Conservation (phyloP, 768 basidiomycete species). For the Termitomyces titanicus region DNA sequence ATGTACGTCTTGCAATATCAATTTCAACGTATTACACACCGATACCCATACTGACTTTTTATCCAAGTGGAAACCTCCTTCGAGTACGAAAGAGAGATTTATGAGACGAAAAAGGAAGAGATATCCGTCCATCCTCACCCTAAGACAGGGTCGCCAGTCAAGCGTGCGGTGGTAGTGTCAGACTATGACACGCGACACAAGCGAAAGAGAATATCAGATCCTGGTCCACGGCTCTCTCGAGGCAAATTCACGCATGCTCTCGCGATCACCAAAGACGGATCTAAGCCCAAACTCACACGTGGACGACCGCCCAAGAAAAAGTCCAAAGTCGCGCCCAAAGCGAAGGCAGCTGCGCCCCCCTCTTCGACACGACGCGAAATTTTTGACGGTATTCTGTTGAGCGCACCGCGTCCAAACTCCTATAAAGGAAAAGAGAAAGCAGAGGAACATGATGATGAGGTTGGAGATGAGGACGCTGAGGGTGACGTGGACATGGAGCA, state of each 20-base stretch:
- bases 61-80: slow-evolving; percentile 14
- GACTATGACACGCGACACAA: slow-evolving; percentile 19
- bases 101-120: slow-evolving; percentile 4
- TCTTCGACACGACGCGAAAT: slow-evolving; percentile 11
- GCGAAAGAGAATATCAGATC: slow-evolving; percentile 13
- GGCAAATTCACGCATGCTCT: not conserved
- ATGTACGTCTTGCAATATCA: slow-evolving; percentile 8
- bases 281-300: slow-evolving; percentile 5
- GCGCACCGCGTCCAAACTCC: not conserved
- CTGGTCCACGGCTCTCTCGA: slow-evolving; percentile 6
- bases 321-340: not conserved
- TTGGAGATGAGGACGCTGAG: slow-evolving; percentile 9
- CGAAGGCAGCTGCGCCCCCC: not conserved
- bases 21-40: too few relatives aligned
- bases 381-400: slow-evolving; percentile 17
- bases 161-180: slow-evolving; percentile 12
- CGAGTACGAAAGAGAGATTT: not conserved
- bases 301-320: slow-evolving; percentile 4
- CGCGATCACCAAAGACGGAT: not conserved
- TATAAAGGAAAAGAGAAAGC: slow-evolving; percentile 11
- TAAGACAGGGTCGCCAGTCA: not conserved
- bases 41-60: not conserved
- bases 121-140: not conserved
- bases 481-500: slow-evolving; percentile 8
- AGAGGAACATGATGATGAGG: not conserved